Base-by-base conservation (phyloP, 345 rosid species). In the Alliaria petiolata region DNA sequence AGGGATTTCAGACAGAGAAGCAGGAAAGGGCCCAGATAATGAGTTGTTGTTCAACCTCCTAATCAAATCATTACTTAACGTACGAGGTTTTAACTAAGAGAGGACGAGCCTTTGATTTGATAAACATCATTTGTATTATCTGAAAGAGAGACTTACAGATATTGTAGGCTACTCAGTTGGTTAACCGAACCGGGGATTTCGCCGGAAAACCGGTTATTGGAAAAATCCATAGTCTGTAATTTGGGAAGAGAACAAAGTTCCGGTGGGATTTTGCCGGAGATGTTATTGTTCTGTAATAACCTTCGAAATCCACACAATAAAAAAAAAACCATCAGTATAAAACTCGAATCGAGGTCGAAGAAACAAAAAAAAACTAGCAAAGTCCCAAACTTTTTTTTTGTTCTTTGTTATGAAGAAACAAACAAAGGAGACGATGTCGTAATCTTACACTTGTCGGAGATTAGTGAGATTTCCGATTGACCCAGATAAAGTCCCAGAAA, bases 11-110 rank as follows among this genome's bases (percentile, higher is more conserved):
- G 92, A 85, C 33, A 93, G 70, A 74, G 88, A 83, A 55, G 74
- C 83, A 52, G 98, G 97, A 61, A 90, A 85, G 58, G 86, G 81
- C 54, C 98, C 97, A 74, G 89, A 83, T 71, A 93, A 81, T 81
- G 91, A 88, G 73, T 93, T 93, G 79, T 93, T 90, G 86, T 93
- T 93, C 79, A 93, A 83, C 82, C 98, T 90, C 86, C 98, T 93
- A 76, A 42, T 57, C 70, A 12, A 57, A 66, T 65, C 89, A 80
- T 83, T 72, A 77, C 83, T 81, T 22, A 77, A 84, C 11, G 61
- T 51, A 52, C 62, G 58, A 71, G 72, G 70, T 68, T 47, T n/a
- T n/a, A n/a, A n/a, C n/a, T 26, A 42, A 44, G 13, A 59, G 1
- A 22, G n/a, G n/a, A 42, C 16, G 9, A 62, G 17, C 65, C 65